phyloP scores from a whole-genome alignment of 2,329 filamentous ascomycete genomes.

The Penicillium verrucosum region DNA sequence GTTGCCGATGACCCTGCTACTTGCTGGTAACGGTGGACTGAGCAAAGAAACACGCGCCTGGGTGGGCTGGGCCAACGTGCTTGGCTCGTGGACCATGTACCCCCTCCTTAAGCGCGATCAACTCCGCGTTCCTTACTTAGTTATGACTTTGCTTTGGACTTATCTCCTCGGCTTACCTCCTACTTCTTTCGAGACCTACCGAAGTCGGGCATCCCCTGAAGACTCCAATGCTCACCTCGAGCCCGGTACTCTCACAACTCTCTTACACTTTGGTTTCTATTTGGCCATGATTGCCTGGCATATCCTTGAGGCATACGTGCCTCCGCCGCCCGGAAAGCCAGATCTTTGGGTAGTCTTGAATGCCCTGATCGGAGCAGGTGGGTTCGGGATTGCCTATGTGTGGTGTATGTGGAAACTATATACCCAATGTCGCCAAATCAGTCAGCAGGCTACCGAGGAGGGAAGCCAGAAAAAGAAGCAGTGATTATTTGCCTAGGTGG shows the following conservation, averaged over 20 bases:
- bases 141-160: conserved; percentile 83
- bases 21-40: conserved; percentile 75
- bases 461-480: conserved; percentile 36
- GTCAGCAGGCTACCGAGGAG: conserved; percentile 23
- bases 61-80: conserved; percentile 92
- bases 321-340: conserved; percentile 71
- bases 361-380: conserved; percentile 77
- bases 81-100: conserved; percentile 91
- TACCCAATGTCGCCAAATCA: conserved; percentile 29
- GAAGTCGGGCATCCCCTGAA: conserved; percentile 42
- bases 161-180: conserved; percentile 87
- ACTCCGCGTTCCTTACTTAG: conserved; percentile 76
- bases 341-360: conserved; percentile 95
- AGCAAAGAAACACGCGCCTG: conserved; percentile 74
- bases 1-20: conserved; percentile 85
- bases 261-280: conserved; percentile 76
- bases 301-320: conserved; percentile 64
- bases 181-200: conserved; percentile 66
- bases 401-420: conserved; percentile 76
- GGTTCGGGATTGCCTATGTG: conserved; percentile 81
- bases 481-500: conserved; percentile 17
- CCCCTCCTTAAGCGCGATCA: conserved; percentile 84
- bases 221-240: conserved; percentile 43
- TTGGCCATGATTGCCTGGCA: conserved; percentile 78
- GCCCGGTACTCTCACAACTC: conserved; percentile 57